Base-by-base conservation (phyloP, 2,329 filamentous ascomycete species). In the Metarhizium sp. region DNA sequence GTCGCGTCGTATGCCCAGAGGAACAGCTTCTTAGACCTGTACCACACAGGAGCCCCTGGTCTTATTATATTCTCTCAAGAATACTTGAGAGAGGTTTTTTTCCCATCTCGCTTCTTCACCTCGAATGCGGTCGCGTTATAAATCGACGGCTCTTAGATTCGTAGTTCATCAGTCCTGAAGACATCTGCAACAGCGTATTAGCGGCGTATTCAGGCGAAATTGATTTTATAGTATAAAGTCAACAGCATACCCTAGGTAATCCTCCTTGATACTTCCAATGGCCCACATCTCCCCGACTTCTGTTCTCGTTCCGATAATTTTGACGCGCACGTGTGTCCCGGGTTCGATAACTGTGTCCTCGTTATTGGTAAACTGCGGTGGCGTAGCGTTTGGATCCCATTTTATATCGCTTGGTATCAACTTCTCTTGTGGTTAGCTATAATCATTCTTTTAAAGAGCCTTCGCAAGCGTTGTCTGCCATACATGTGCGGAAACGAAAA, bases 281-380 rank as follows among this genome's bases (percentile, higher is more conserved):
- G 92, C 94, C 80, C 88, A 96, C 82, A 99, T 95, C 69, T 90
- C 87, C 59, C 90, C 90, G 52, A 97, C 90, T 70, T 97, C 94
- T 60, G 89, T 92, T 72, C 95, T 84, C 52, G 92, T 88, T 72
- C 94, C 94, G 64, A 96, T 90, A 60, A 99, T 86, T 75, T 96
- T 96, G 61, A 97, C 84, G 50, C 94, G 88, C 60, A 99, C 84
- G 64, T 96, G 92, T 16, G 92, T 95, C 50, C 91, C 90, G 57
- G 91, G 90, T 73, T 97, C 92, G 66, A 99, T 95, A 40, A 91
- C 86, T 61, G 92, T 90, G 61, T 96, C 94, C 59, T 89, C 90
- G 65, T 96, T 92, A 71, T 99, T 92, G 43, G 92, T 96, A 72
- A 91, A 99, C 66, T 95, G 90, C 2, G 92, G 91, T n/a, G 94